Base-by-base conservation (phyloP, 352 stramenopile genomes). In the Phytophthora parvispora region DNA sequence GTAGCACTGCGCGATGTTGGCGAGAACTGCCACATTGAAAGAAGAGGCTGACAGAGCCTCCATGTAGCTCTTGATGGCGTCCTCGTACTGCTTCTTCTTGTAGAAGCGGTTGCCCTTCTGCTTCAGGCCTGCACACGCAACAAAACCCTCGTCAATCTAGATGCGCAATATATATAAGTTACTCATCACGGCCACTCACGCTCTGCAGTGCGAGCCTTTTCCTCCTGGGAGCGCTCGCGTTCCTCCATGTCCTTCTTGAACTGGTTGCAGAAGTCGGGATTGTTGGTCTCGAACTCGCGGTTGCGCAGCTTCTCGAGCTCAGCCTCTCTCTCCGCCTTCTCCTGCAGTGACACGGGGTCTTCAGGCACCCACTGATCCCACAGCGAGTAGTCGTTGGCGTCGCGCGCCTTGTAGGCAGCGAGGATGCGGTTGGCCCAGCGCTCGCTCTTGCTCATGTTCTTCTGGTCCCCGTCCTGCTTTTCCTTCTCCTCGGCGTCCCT, bases 361-460 rank as follows among this genome's bases (percentile, higher is more conserved):
- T 93, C 73, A 0, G 88, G 86, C 29, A 84, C 80, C 86, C 88
- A 96, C n/a, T 75, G 74, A 24, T 77, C 29, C 88, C 88, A 96
- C n/a, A 84, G 20, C 7, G 88, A 96, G 70, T 94, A 96, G 74
- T 94, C 86, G 64, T 94, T 95, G 25, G 83, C 86, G 49, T 96
- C 88, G 4, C 84, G 82, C 3, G 82, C 59, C 57, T 93, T 94
- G 67, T 93, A 94, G 25, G 86, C 84, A 5, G 75, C 72, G 2
- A 94, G 65, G 8, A 91, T 69, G 32, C 86, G 88, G 49, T 89
- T 94, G 3, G 77, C 81, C 70, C 72, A 93, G 13, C 57, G 59
- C 10, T 54, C 49, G 18, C 74, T 75, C 29, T 56, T 72, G 43
- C 24, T 79, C 10, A 38, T 28, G 3, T 72, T 45, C 20, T 50